Conservation (phyloP, 2,329 filamentous ascomycete species). For the Alternaria triticina region DNA sequence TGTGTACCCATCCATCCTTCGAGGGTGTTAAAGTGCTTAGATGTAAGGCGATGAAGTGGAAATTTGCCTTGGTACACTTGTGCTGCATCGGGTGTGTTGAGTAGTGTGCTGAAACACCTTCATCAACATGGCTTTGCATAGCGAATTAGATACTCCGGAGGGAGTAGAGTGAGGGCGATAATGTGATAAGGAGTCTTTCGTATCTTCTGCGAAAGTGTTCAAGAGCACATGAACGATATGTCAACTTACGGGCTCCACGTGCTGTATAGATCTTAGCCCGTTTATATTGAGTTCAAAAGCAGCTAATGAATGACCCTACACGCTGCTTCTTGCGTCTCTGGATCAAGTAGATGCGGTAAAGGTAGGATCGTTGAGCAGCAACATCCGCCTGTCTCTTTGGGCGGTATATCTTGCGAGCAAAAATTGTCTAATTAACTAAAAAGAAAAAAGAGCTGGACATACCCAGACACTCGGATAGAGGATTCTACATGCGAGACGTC, state of each 20-base stretch:
- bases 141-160: not conserved
- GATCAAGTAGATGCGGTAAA: not conserved
- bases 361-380: not conserved
- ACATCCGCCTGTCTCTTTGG: not conserved
- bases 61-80: not conserved
- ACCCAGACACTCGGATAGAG: not conserved
- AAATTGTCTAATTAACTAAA: not conserved
- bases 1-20: not conserved
- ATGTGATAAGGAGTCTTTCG: not conserved
- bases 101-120: not conserved
- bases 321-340: not conserved
- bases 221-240: not conserved
- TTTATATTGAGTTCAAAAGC: not conserved
- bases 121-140: not conserved
- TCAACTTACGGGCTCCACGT: not conserved
- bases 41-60: not conserved
- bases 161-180: not conserved
- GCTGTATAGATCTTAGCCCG: not conserved
- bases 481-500: not conserved
- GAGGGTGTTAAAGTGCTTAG: not conserved
- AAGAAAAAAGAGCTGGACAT: not conserved
- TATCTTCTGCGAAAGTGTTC: not conserved
- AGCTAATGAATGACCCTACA: not conserved
- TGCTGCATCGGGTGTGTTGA: not conserved
- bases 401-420: not conserved